phyloP scores from a whole-genome alignment of 2,329 filamentous ascomycete genomes.

The Ophiostoma ulmi region DNA sequence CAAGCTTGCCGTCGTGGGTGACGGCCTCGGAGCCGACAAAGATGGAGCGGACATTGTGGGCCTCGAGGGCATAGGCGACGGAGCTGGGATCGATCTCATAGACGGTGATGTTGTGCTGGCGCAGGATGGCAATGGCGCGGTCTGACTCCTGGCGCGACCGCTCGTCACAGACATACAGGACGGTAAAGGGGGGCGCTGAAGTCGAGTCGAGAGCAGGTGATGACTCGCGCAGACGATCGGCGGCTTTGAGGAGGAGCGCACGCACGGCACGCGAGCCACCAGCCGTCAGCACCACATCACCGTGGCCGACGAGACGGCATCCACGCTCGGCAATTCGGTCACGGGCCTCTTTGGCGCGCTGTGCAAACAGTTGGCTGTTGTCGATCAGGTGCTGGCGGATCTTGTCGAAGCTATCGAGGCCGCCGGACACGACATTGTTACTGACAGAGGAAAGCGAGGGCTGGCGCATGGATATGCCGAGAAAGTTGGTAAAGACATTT shows the following conservation, averaged over 20 bases:
- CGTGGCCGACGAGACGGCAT: slow-evolving; percentile 71
- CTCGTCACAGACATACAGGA: slow-evolving; percentile 70
- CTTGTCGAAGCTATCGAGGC: slow-evolving; percentile 65
- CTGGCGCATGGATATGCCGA: slow-evolving; percentile 67
- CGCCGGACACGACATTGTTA: slow-evolving; percentile 18
- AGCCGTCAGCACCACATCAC: slow-evolving; percentile 79
- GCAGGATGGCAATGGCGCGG: slow-evolving; percentile 64
- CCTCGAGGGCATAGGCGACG: slow-evolving; percentile 67
- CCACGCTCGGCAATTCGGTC: slow-evolving; percentile 78
- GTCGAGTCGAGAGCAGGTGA: slow-evolving; percentile 27
- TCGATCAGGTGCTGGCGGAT: slow-evolving; percentile 77
- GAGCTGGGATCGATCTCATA: slow-evolving; percentile 72
- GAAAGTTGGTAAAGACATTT: slow-evolving; percentile 90
- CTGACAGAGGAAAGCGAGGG: background rate
- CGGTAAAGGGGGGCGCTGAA: slow-evolving; percentile 56
- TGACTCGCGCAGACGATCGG: slow-evolving; percentile 48
- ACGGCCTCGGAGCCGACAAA: slow-evolving; percentile 76
- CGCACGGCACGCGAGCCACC: slow-evolving; percentile 82
- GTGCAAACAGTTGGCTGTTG: slow-evolving; percentile 82
- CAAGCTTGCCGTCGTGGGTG: slow-evolving; percentile 87
- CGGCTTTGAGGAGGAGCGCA: slow-evolving; percentile 67
- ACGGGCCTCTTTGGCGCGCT: slow-evolving; percentile 77
- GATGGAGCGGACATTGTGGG: slow-evolving; percentile 62
- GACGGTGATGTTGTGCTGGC: slow-evolving; percentile 72
- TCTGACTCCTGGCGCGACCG: slow-evolving; percentile 55